Percentiles rank a stretch among this genome's conserved stretches.
Evolutionary conservation across 768 basidiomycete species (phyloP).

Genomic region (Dacryopinax spathularia): DNA sequence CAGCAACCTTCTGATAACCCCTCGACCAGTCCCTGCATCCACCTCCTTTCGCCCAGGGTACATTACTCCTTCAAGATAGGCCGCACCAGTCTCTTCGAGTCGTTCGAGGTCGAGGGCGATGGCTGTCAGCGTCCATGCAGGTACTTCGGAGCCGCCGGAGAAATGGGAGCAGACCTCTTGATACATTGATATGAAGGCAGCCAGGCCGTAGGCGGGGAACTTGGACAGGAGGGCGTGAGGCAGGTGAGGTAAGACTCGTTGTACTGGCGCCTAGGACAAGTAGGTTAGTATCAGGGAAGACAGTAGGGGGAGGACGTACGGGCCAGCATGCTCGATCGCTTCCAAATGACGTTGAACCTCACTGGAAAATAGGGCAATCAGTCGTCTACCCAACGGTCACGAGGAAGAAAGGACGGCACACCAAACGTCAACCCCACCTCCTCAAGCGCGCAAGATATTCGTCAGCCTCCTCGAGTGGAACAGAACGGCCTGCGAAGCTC

Average conservation of each 20-base stretch:
- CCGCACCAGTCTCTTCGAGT: conserved; percentile 24
- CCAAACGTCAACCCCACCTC: no score
- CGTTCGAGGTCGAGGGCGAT: conserved; percentile 26
- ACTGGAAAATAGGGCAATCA: no score
- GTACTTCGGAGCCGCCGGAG: conserved; percentile 30
- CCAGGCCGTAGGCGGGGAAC: conserved; percentile 13
- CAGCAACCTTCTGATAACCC: conserved; percentile 27
- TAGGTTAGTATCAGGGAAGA: no score
- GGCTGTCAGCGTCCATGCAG: conserved; percentile 28
- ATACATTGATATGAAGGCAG: conserved; percentile 22
- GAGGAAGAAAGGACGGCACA: no score
- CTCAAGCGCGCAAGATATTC: no score
- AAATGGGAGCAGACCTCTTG: conserved; percentile 29
- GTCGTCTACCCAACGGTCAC: no score
- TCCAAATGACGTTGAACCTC: no score
- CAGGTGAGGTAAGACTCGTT: conserved; percentile 78
- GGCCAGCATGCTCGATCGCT: no score
- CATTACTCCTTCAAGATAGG: conserved; percentile 24
- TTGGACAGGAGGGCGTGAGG: conserved; percentile 27
- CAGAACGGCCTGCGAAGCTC: no score
- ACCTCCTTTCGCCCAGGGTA: conserved; percentile 15
- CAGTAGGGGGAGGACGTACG: no score
- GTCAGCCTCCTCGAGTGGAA: no score
- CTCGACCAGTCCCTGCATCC: conserved; percentile 24
- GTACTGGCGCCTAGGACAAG: conserved; percentile 56